phyloP scores from a whole-genome alignment of 495 filamentous ascomycete species.

The Penicillium arizonense region DNA sequence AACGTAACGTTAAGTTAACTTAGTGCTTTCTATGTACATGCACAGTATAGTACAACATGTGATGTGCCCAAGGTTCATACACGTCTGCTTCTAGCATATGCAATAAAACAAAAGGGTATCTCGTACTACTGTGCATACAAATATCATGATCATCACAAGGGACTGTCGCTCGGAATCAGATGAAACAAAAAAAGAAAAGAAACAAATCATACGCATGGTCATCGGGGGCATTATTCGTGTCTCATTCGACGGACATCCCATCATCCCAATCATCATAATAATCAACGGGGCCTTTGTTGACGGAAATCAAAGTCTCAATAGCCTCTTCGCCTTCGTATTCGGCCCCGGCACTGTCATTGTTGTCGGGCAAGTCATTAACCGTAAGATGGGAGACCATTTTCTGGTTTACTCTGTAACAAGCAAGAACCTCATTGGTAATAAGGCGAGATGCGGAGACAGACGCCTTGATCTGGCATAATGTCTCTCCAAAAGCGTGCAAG shows the following conservation, averaged over 20 bases:
- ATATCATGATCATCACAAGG: background rate
- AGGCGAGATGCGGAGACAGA: conserved; percentile 21
- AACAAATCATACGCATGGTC: conserved; percentile 1
- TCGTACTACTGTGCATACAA: background rate
- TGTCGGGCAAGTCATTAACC: conserved; percentile 13
- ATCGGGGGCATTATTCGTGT: background rate
- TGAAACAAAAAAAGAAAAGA: too few species aligned
- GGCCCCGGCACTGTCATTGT: conserved; percentile 18
- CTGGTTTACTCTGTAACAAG: conserved; percentile 34
- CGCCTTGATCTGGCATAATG: conserved; percentile 64
- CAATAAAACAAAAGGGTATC: background rate
- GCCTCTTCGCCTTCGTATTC: conserved; percentile 35
- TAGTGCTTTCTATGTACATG: too few species aligned
- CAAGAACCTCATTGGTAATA: conserved; percentile 27
- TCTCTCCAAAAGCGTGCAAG: conserved; percentile 64
- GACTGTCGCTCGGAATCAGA: background rate
- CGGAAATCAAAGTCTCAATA: conserved; percentile 30
- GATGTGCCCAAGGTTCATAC: background rate
- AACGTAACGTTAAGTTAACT: background rate
- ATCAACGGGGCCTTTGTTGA: conserved; percentile 4
- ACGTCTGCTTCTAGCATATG: background rate
- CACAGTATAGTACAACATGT: background rate
- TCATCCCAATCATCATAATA: conserved; percentile 12
- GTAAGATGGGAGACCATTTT: conserved; percentile 28
- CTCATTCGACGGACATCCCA: background rate